Evolutionary conservation across 2,329 filamentous ascomycete species (phyloP), one percentile per base, ranked within the genome.

Genomic region (Colletotrichum zoysiae): DNA sequence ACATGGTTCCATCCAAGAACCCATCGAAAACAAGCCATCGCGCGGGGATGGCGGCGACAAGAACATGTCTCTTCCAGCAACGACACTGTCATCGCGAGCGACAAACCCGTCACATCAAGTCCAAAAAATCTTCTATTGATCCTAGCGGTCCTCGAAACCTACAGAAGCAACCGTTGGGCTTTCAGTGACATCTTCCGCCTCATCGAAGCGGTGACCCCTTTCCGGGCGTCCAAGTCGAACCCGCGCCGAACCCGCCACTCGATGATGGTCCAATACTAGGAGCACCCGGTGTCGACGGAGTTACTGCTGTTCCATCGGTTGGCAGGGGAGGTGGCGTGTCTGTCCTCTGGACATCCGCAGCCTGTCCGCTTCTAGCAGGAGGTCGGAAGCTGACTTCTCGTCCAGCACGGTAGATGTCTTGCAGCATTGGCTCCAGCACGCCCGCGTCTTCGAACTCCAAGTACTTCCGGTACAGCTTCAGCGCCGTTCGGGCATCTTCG

Each of bases 401-500:
- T 11, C 84, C 84, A 1, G 80, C 82, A 38, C 84, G 82, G 81
- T 97, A 98, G 9, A 98, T 94, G 76, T 97, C 94, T 78, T 95
- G 91, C 59, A 98, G 87, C 85, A 96, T 96, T 46, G 90, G 86
- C 77, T 96, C 91, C 63, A 97, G 84, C 5, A 97, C 90, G 0
- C 95, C 95, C 0, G 94, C 94, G 75, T 97, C 94, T 64, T 92
- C 86, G 77, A 93, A 98, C 82, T 98, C 95, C 74, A 94, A 87
- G 81, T 95, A 98, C 80, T 97, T 98, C 56, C 92, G 89, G 78
- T 92, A 99, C 11, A 99, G 86, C 79, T 94, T 93, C 51, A 98
- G 86, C 0, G 97, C 96, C 51, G 95, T 98, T 35, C 93, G 89
- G 0, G 96, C 95, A 80, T 99, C 96, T 81, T 98, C 96, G 76